Base-by-base conservation (phyloP, 2,329 filamentous ascomycete species). In the Biscogniauxia sp. region DNA sequence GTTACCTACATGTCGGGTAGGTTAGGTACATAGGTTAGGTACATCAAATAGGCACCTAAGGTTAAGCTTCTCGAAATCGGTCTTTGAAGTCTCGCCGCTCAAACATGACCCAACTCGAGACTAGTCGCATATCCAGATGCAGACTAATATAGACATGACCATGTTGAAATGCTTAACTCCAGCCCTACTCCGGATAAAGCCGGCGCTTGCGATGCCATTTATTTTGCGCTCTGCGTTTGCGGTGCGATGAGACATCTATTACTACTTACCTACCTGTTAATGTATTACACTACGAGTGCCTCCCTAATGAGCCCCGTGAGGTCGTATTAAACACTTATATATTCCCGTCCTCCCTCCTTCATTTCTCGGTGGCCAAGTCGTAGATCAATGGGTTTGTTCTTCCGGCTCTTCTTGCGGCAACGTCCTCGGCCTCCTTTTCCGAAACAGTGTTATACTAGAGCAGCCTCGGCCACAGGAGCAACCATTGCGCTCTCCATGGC, bases 401-500 rank as follows among this genome's bases (percentile, higher is more conserved):
- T 45, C 11, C 37, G 37, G 4, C 37, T 17, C 37, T 45, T 60
- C 56, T 54, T 53, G 58, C 23, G 41, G 15, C 13, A 20, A 6
- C 5, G 54, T n/a, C 54, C 23, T 23, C 41, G 54, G 17, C 32
- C 54, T 55, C 9, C 23, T 15, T 23, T 37, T 20, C 6, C 19
- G 3, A 55, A 45, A n/a, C 37, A 32, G 28, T 2, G 15, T 60
- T 64, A 63, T 45, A 52, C 55, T 19, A 68, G 55, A 58, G 61
- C 59, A n/a, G 67, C 69, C 17, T 68, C 65, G 15, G 56, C 64
- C 5, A 58, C 64, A 9, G 62, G 66, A 13, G 61, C 65, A 37
- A 58, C 66, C 2, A 63, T 60, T 20, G 64, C 66, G 4, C 63
- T 68, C 59, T 64, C 64, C 4, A 64, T 71, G 66, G 64, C 63